Base-by-base conservation (phyloP, 352 stramenopile genomes). In the Pythium grandisporangium region DNA sequence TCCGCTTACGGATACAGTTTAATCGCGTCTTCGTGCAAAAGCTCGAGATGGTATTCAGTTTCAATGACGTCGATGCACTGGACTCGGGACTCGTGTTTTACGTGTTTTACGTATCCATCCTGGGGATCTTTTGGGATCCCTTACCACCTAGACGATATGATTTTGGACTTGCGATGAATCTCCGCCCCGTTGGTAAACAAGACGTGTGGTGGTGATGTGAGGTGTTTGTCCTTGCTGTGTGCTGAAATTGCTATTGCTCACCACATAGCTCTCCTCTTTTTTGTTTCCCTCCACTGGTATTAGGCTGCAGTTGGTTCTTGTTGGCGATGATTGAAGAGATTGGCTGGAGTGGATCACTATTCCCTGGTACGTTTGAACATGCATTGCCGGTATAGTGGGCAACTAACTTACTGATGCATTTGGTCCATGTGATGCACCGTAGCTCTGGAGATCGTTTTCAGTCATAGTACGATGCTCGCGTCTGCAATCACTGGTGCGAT, bases 231-330 rank as follows among this genome's bases (percentile, higher is more conserved):
- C n/a, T n/a, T n/a, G n/a, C n/a, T n/a, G n/a, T n/a, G n/a, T n/a
- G n/a, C n/a, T n/a, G n/a, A n/a, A n/a, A n/a, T n/a, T n/a, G n/a
- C n/a, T n/a, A n/a, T n/a, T n/a, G n/a, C n/a, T n/a, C n/a, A n/a
- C n/a, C n/a, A n/a, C n/a, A n/a, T n/a, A n/a, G n/a, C n/a, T n/a
- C n/a, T n/a, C n/a, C n/a, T n/a, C n/a, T n/a, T n/a, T n/a, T n/a
- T n/a, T n/a, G n/a, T n/a, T n/a, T n/a, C n/a, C n/a, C n/a, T n/a
- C n/a, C n/a, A n/a, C n/a, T n/a, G n/a, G n/a, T n/a, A n/a, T n/a
- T n/a, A 93, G 79, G 80, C 30, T 91, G 74, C 50, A 93, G 80
- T 55, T 93, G 80, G 80, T 83, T 93, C 29, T 61, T 93, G 33
- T 70, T 85, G 37, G 70, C 72, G 6, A 66, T 88, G 38, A 63